A percentile compares a stretch with the other conserved stretches of the same genome.
Evolutionary conservation across 1,284 basidiomycete genomes (phyloP).

Genomic region (Rhodofomes roseus): DNA sequence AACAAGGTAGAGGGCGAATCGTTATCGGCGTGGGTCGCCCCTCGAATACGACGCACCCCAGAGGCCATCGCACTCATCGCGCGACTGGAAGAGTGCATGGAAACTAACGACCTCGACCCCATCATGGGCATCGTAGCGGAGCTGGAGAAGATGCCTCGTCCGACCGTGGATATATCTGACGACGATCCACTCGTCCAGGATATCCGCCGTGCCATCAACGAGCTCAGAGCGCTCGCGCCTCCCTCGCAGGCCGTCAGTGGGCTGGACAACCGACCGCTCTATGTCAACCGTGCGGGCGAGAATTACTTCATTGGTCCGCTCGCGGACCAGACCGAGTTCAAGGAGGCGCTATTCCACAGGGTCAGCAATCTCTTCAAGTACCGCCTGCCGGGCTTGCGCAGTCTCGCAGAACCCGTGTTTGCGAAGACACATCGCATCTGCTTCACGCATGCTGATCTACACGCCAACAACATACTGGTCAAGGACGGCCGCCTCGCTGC

Average conservation of each 20-base stretch:
- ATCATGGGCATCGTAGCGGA: neutral
- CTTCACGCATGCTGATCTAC: conserved; percentile 13
- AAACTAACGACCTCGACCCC: neutral
- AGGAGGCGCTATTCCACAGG: neutral
- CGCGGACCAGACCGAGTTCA: neutral
- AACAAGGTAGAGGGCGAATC: too few species aligned
- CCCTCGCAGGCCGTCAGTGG: neutral
- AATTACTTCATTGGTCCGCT: neutral
- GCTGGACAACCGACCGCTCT: neutral
- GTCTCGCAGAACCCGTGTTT: neutral
- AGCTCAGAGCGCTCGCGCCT: neutral
- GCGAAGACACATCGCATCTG: conserved; percentile 1
- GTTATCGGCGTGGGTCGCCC: neutral
- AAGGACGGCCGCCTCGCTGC: conserved; percentile 12
- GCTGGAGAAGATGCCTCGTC: neutral
- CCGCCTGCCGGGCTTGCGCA: neutral
- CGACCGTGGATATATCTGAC: neutral
- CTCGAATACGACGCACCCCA: neutral
- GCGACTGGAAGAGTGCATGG: neutral
- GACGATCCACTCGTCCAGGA: neutral
- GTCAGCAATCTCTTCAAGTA: neutral
- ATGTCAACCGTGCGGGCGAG: neutral
- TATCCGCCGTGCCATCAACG: neutral
- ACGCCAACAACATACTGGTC: conserved; percentile 15
- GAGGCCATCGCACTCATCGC: neutral